Evolutionary conservation across 441 rosid species (phyloP).

Genomic region (Populus tomentosa): DNA sequence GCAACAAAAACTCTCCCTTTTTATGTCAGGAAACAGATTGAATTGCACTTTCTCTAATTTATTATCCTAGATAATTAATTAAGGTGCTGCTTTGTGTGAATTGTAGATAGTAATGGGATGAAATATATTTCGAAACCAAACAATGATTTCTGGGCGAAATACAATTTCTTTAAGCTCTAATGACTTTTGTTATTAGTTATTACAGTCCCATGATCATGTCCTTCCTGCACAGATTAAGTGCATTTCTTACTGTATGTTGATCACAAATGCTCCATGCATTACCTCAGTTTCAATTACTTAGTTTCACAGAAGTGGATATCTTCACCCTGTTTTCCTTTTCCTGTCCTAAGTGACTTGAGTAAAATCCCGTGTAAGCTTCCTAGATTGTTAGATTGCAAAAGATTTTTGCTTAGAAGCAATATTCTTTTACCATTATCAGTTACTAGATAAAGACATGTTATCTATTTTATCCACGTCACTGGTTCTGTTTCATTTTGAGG

Average conservation of each 20-base stretch:
- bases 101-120: not conserved
- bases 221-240: not conserved
- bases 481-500: too few relatives aligned
- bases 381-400: too few relatives aligned
- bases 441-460: too few relatives aligned
- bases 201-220: not conserved
- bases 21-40: not conserved
- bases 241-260: not conserved
- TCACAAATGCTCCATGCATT: not conserved
- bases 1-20: not conserved
- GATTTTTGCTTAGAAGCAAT: not conserved
- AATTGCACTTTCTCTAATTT: not conserved
- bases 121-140: not conserved
- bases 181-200: not conserved
- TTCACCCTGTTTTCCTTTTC: too few relatives aligned
- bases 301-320: too few relatives aligned
- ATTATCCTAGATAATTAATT: not conserved
- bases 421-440: too few relatives aligned
- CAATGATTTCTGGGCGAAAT: not conserved
- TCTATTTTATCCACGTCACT: too few relatives aligned
- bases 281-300: not conserved
- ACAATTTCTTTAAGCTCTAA: not conserved
- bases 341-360: not conserved
- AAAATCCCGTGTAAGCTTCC: not conserved
- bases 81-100: not conserved